Conservation (phyloP, 2,329 filamentous ascomycete genomes). For the Tricladium varicosporioides region DNA sequence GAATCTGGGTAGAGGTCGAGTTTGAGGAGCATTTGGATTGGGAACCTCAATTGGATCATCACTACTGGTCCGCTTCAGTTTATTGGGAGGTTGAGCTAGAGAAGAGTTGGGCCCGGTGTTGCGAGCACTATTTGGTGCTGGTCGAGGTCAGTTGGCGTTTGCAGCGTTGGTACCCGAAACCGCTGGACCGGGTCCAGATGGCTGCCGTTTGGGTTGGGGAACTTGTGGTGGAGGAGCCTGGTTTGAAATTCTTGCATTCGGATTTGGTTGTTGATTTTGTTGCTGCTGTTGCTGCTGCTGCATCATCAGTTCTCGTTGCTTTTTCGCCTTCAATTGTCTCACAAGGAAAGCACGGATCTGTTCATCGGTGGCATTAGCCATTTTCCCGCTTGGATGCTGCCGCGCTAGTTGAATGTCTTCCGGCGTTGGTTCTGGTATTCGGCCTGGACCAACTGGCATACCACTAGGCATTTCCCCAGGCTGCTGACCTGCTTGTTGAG, state of each 20-base stretch:
- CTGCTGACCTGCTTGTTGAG: conserved; percentile 12
- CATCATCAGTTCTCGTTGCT: conserved; percentile 20
- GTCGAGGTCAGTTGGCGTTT: conserved; percentile 20
- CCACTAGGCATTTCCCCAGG: conserved; percentile 13
- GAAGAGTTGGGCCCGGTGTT: conserved; percentile 29
- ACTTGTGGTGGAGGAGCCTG: conserved; percentile 11
- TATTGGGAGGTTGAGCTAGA: conserved; percentile 37
- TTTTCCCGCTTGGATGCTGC: conserved; percentile 29
- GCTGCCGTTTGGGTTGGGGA: conserved; percentile 19
- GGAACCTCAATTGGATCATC: conserved; percentile 46
- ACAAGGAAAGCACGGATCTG: conserved; percentile 30
- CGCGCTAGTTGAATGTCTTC: conserved; percentile 30
- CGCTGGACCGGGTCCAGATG: conserved; percentile 10
- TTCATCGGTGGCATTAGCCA: conserved; percentile 29
- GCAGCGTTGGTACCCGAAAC: conserved; percentile 8
- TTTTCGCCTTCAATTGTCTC: conserved; percentile 18
- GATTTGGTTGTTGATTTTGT: conserved; percentile 11
- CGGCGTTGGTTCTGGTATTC: conserved; percentile 24
- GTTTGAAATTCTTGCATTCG: conserved; percentile 9
- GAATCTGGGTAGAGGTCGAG: too few species aligned
- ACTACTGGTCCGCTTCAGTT: conserved; percentile 40
- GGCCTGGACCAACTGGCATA: conserved; percentile 21
- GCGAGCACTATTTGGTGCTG: conserved; percentile 17
- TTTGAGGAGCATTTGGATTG: conserved; percentile 34
- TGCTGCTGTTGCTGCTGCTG: conserved; percentile 15